Percentiles rank a stretch among this genome's conserved stretches.
phyloP scores from a whole-genome alignment of 2,329 filamentous ascomycete genomes.

The Aspergillus sp. region DNA sequence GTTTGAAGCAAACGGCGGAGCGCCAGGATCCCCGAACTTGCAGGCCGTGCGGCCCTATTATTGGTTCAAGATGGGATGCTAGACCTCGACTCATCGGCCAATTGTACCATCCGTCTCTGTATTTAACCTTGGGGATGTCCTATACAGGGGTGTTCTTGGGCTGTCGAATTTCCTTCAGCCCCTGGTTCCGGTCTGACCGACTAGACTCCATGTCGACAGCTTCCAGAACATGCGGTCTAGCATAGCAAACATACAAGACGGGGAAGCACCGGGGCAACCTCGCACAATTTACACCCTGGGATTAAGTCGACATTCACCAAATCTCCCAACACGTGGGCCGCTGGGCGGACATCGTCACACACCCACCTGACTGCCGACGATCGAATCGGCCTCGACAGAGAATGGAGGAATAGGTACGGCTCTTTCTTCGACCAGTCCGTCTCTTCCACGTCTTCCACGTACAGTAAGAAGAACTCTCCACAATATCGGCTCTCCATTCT shows the following conservation, averaged over 20 bases:
- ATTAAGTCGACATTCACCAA: background rate
- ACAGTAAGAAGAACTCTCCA: too few relatives aligned
- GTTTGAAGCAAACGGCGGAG: conserved; percentile 1
- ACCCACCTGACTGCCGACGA: conserved; percentile 6
- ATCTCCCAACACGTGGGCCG: conserved; percentile 4
- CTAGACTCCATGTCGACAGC: background rate
- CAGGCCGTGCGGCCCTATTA: background rate
- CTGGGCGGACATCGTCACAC: conserved; percentile 3
- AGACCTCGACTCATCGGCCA: background rate
- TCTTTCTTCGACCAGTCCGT: too few relatives aligned
- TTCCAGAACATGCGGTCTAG: background rate
- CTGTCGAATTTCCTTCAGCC: background rate
- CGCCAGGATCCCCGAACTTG: background rate
- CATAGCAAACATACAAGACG: conserved; percentile 3
- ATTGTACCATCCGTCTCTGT: background rate
- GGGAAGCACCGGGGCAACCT: background rate
- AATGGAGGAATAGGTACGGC: too few relatives aligned
- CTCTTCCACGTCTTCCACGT: too few relatives aligned
- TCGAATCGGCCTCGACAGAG: background rate
- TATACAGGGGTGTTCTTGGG: background rate
- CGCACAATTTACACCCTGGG: background rate
- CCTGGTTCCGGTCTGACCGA: background rate
- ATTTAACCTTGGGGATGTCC: background rate
- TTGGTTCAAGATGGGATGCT: background rate
- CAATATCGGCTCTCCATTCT: too few relatives aligned